These are phyloP conservation scores for Pleurotus platypus DNA, from an alignment of 768 basidiomycete species.

Conservation along the genomic window DNA sequence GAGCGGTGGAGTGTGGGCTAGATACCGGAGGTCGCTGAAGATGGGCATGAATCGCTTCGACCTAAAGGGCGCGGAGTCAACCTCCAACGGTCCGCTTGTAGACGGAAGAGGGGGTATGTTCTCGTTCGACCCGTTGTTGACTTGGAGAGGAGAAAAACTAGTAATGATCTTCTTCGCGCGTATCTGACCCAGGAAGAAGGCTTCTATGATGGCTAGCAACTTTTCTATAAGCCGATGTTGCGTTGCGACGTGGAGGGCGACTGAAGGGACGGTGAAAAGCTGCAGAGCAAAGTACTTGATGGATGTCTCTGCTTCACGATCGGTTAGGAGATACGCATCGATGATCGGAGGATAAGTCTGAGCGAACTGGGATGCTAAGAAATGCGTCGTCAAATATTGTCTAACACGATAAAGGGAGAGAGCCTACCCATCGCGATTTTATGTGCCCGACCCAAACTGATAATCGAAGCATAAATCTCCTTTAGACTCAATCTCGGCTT, in stretches of 20 bases:
- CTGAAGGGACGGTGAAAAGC: slow-evolving; percentile 87
- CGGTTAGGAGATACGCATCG: slow-evolving; percentile 87
- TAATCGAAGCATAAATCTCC: slow-evolving; percentile 75
- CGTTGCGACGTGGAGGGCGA: slow-evolving; percentile 74
- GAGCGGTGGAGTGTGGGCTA: slow-evolving; percentile 78
- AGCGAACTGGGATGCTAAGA: slow-evolving; percentile 76
- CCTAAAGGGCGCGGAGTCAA: slow-evolving; percentile 85
- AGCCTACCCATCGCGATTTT: slow-evolving; percentile 75
- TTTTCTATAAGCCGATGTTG: slow-evolving; percentile 71
- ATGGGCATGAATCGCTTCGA: slow-evolving; percentile 96
- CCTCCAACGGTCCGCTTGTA: slow-evolving; percentile 46
- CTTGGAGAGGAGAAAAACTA: slow-evolving; percentile 21
- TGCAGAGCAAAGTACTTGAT: slow-evolving; percentile 93
- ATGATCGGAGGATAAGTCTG: slow-evolving; percentile 83
- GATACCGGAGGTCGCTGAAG: slow-evolving; percentile 85
- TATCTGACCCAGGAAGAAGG: slow-evolving; percentile 93
- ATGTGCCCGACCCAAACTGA: slow-evolving; percentile 68
- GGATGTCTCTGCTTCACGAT: slow-evolving; percentile 92
- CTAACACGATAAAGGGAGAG: background rate
- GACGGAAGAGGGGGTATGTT: slow-evolving; percentile 10
- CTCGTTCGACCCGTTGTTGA: slow-evolving; percentile 7
- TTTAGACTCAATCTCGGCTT: slow-evolving; percentile 75
- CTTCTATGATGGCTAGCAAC: slow-evolving; percentile 78
- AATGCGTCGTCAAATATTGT: background rate
- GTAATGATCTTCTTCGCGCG: slow-evolving; percentile 63